Base-by-base conservation (phyloP, 768 basidiomycete genomes). In the Boletus insuetus region DNA sequence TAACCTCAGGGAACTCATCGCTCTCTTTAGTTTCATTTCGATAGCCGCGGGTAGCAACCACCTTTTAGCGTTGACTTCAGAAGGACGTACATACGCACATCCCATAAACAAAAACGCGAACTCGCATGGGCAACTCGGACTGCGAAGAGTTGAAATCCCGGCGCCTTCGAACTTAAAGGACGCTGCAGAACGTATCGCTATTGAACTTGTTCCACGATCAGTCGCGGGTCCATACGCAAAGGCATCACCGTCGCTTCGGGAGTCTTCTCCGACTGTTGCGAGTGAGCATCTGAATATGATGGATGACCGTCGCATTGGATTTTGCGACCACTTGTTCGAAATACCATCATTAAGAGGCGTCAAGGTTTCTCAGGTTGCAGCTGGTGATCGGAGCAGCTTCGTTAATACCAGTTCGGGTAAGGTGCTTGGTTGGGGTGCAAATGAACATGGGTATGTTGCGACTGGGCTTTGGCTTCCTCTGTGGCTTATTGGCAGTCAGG, bases 361-460 rank as follows among this genome's bases (percentile, higher is more conserved):
- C 6, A 68, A 81, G 22, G 75, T 90, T 42, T 80, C 77, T 19
- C 86, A 91, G 69, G 76, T 93, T 42, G 84, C 85, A 29, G 82
- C 92, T 24, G 91, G 91, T 3, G 75, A 77, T 38, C 78, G 84
- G 51, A 85, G 81, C 45, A 93, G 89, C 63, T 92, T 91, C 64
- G 86, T 79, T 11, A 76, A 84, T 24, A 92, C 91, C 0, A 62
- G 72, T 7, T 71, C 75, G 3, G 94, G 93, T 2, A 77, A 84
- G 51, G 89, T 95, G 11, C 79, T 98, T 19, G 91, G 85, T 0
- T 96, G 90, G 84, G 94, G 94, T 43, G 91, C 91, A 1, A 96
- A 97, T 67, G 86, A 90, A 59, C 87, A 80, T 61, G 93, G 93
- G 88, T 88, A 60, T 49, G 79, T 53, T 14, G 38, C 16, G 6